Conservation (phyloP, 371 early-diverging fungal species). For the Mortierella sp. region DNA sequence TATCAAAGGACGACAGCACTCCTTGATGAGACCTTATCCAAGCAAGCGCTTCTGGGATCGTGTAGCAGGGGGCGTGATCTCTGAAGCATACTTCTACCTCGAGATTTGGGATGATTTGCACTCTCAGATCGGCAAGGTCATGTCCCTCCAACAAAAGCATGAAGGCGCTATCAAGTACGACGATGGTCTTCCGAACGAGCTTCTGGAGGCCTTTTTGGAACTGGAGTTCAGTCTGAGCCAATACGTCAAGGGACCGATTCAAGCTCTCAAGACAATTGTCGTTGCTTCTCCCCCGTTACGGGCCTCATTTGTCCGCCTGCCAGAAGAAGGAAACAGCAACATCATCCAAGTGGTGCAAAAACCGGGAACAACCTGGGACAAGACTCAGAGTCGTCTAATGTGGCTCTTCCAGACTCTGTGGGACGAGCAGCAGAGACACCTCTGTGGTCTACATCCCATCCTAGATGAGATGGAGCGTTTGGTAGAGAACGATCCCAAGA, state of each 20-base stretch:
- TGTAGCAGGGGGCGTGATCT: constrained; percentile 14
- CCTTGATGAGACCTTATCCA: constrained; percentile 26
- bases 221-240: constrained; percentile 30
- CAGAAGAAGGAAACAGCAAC: constrained; percentile 29
- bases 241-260: constrained; percentile 25
- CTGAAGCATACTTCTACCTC: constrained; percentile 26
- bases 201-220: constrained; percentile 34
- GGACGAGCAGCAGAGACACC: constrained; percentile 25
- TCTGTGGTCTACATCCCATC: constrained; percentile 18
- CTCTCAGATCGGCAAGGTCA: constrained; percentile 26
- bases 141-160: constrained; percentile 28
- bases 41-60: constrained; percentile 40
- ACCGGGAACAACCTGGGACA: constrained; percentile 12
- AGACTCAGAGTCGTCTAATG: constrained; percentile 24
- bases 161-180: constrained; percentile 25
- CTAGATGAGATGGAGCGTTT: constrained; percentile 39
- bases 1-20: constrained; percentile 28
- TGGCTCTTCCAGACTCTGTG: constrained; percentile 38
- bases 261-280: constrained; percentile 18
- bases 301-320: constrained; percentile 30
- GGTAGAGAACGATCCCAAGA: constrained; percentile 37
- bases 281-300: constrained; percentile 42
- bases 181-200: constrained; percentile 33
- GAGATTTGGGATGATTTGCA: constrained; percentile 24
- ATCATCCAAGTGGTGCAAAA: constrained; percentile 19